Conservation (phyloP, 331 rosid genomes). For the Telfairia occidentalis region DNA sequence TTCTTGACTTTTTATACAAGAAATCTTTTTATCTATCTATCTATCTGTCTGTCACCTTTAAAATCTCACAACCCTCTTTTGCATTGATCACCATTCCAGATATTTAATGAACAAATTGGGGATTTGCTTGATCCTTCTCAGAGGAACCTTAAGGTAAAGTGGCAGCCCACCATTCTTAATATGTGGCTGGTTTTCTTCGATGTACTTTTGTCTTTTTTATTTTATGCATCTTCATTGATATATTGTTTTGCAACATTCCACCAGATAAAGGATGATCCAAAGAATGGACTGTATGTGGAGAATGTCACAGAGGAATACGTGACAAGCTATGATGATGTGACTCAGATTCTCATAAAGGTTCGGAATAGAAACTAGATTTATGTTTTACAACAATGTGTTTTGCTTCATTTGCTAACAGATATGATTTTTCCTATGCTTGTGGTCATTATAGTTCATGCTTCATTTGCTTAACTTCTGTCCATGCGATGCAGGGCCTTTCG, state of each 20-base stretch:
- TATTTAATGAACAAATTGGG: slow-evolving; percentile 71
- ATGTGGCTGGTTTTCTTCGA: not conserved
- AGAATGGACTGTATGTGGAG: slow-evolving; percentile 54
- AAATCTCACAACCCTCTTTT: not conserved
- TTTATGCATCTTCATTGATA: slow-evolving; percentile 3
- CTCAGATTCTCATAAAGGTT: slow-evolving; percentile 85
- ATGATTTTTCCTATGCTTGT: not conserved
- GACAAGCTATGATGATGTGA: slow-evolving; percentile 79
- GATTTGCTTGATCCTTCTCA: slow-evolving; percentile 81
- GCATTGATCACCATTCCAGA: slow-evolving; percentile 29
- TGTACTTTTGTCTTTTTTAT: not conserved
- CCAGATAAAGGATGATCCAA: slow-evolving; percentile 73
- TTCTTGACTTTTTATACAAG: not conserved
- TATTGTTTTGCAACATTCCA: slow-evolving; percentile 15
- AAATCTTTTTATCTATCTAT: not conserved
- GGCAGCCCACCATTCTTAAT: not conserved
- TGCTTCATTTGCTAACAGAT: not conserved
- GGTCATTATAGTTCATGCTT: not conserved
- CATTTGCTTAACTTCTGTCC: slow-evolving; percentile 14
- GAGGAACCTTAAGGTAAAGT: slow-evolving; percentile 70
- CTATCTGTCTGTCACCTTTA: not conserved
- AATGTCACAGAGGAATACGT: slow-evolving; percentile 93
- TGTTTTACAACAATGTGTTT: not conserved
- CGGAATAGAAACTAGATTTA: not conserved
- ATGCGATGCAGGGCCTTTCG: slow-evolving; percentile 76